These are phyloP conservation scores for Ceratocystis destructans DNA, from an alignment of 2,329 filamentous ascomycete species.

Conservation along the genomic window DNA sequence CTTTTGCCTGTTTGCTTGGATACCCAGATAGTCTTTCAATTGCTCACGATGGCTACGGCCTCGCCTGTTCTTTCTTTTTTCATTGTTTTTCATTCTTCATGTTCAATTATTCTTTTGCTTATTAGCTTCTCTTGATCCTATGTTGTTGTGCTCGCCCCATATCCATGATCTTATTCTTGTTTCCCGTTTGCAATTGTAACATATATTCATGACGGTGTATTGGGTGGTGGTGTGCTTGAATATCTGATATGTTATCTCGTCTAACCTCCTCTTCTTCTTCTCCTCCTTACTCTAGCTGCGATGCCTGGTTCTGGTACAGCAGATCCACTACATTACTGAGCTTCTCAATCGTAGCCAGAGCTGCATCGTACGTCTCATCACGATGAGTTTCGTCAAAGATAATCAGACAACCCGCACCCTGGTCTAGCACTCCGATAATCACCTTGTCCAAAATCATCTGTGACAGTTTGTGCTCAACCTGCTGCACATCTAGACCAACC, in stretches of 20 bases:
- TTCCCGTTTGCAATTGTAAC: not conserved
- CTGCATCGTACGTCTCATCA: constrained; percentile 87
- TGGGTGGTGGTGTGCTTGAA: constrained; percentile 5
- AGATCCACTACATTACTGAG: constrained; percentile 94
- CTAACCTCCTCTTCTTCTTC: not conserved
- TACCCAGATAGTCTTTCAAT: constrained; percentile 10
- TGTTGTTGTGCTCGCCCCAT: no score
- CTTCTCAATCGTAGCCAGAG: constrained; percentile 90
- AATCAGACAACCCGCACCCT: constrained; percentile 93
- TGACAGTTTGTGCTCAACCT: constrained; percentile 94
- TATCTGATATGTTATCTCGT: constrained; percentile 1
- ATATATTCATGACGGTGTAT: constrained; percentile 13
- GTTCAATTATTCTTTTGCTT: not conserved
- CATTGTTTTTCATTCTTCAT: no score
- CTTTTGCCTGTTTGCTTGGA: constrained; percentile 5
- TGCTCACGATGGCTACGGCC: not conserved
- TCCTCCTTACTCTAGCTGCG: constrained; percentile 65
- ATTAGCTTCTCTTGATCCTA: not conserved
- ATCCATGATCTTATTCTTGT: not conserved
- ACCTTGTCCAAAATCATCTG: constrained; percentile 99
- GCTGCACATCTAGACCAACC: constrained; percentile 88
- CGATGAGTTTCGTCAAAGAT: constrained; percentile 91
- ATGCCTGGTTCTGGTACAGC: constrained; percentile 94
- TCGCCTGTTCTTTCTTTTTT: not conserved
- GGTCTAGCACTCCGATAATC: constrained; percentile 92